phyloP scores from a whole-genome alignment of 345 rosid genomes.

The Dipteronia sinensis region DNA sequence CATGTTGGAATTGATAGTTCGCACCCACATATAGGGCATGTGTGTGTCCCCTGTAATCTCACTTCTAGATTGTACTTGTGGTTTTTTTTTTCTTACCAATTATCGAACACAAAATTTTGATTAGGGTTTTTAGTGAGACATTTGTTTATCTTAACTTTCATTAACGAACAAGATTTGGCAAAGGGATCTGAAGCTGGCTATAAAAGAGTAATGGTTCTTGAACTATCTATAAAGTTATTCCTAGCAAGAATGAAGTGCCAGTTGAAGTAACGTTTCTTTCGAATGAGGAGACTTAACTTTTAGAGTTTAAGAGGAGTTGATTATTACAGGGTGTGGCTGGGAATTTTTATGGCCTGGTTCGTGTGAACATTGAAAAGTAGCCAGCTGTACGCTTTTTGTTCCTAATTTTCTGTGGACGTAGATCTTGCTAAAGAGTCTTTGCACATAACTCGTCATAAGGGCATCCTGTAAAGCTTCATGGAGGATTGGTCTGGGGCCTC shows the following conservation, averaged over 20 bases:
- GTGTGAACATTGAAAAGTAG: background rate
- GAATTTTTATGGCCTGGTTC: background rate
- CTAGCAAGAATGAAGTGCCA: background rate
- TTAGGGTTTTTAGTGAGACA: background rate
- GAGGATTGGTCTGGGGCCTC: background rate
- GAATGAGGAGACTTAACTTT: background rate
- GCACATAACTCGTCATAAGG: too few species aligned
- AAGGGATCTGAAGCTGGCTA: background rate
- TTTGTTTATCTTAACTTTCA: background rate
- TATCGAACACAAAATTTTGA: background rate
- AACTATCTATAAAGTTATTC: background rate
- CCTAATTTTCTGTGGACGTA: too few species aligned
- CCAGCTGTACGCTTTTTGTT: too few species aligned
- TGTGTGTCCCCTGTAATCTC: constrained; percentile 3
- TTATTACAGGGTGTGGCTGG: background rate
- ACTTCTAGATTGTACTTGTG: background rate
- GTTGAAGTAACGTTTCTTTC: background rate
- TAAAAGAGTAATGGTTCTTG: background rate
- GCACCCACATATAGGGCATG: background rate
- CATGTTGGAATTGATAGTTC: background rate
- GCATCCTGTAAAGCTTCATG: too few species aligned
- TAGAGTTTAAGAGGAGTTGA: background rate
- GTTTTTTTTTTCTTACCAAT: background rate
- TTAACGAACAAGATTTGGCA: background rate
- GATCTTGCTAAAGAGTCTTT: background rate